Evolutionary conservation across 805 yeast species (phyloP).

Genomic region (Nakazawaea ambrosiae): DNA sequence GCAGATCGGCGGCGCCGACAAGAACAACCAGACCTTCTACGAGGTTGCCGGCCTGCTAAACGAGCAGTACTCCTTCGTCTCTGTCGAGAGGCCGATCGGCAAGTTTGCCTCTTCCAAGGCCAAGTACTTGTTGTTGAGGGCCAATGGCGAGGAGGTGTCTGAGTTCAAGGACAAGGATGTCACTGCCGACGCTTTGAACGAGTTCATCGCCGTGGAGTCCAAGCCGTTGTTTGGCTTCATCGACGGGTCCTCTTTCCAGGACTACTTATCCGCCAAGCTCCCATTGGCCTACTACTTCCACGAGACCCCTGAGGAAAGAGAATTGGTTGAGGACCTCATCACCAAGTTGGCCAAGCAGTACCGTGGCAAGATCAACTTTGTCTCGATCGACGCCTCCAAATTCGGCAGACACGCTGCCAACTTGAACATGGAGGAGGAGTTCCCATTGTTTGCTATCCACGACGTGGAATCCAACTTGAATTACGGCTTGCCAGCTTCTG

Average conservation of each 20-base stretch:
- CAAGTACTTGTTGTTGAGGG: conserved; percentile 40
- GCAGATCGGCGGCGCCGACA: conserved; percentile 34
- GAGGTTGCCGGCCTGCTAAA: conserved; percentile 57
- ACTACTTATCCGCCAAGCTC: conserved; percentile 60
- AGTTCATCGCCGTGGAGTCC: conserved; percentile 56
- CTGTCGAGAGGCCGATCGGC: conserved; percentile 25
- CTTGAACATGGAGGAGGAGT: conserved; percentile 75
- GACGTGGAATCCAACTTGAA: conserved; percentile 61
- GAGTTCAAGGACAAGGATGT: conserved; percentile 27
- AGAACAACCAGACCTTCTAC: conserved; percentile 51
- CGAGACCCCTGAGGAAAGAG: conserved; percentile 60
- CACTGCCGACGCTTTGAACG: conserved; percentile 29
- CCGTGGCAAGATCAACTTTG: conserved; percentile 81
- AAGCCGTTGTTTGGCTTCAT: conserved; percentile 87
- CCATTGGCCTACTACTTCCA: conserved; percentile 91
- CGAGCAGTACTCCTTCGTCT: conserved; percentile 57
- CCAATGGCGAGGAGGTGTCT: conserved; percentile 23
- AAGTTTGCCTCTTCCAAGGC: conserved; percentile 30
- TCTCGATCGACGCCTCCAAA: conserved; percentile 73
- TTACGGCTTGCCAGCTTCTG: conserved; percentile 65
- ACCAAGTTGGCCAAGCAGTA: conserved; percentile 60
- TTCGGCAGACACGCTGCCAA: conserved; percentile 84
- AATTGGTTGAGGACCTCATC: conserved; percentile 43
- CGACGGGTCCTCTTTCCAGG: conserved; percentile 67
- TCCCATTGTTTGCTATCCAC: conserved; percentile 90